These are phyloP conservation scores for Botryotinia convoluta DNA, from an alignment of 2,329 filamentous ascomycete genomes.

Conservation along the genomic window DNA sequence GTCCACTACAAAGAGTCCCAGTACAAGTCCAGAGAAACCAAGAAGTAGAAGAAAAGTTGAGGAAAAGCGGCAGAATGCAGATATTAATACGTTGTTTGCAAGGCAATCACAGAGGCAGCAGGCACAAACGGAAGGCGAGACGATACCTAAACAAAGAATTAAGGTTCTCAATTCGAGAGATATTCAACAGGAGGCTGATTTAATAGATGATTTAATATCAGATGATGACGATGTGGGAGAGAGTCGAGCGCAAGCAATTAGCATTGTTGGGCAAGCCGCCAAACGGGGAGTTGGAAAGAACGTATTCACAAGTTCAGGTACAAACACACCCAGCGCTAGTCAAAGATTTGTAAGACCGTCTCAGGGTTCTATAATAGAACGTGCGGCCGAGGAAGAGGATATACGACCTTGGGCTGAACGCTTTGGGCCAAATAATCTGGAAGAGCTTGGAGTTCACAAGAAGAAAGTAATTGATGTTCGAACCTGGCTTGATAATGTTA, in stretches of 20 bases:
- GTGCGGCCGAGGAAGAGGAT: slow-evolving; percentile 47
- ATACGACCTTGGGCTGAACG: slow-evolving; percentile 81
- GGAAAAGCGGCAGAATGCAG: slow-evolving; percentile 53
- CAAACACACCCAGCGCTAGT: slow-evolving; percentile 40
- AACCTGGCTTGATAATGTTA: slow-evolving; percentile 75
- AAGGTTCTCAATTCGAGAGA: slow-evolving; percentile 42
- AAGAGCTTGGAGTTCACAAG: slow-evolving; percentile 91
- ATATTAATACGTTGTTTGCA: slow-evolving; percentile 59
- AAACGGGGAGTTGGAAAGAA: slow-evolving; percentile 49
- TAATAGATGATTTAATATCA: slow-evolving; percentile 46
- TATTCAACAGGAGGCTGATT: slow-evolving; percentile 51
- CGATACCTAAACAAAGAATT: slow-evolving; percentile 34
- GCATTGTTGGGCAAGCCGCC: slow-evolving; percentile 55
- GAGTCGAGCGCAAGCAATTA: slow-evolving; percentile 48
- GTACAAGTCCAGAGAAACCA: slow-evolving; percentile 47
- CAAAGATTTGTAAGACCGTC: slow-evolving; percentile 53
- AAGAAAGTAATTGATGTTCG: slow-evolving; percentile 87
- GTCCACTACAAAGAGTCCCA: slow-evolving; percentile 38
- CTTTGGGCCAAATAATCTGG: slow-evolving; percentile 70
- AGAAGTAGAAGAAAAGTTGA: slow-evolving; percentile 43
- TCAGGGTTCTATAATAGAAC: slow-evolving; percentile 24
- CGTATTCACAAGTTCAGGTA: slow-evolving; percentile 31
- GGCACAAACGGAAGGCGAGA: slow-evolving; percentile 27
- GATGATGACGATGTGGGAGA: slow-evolving; percentile 58
- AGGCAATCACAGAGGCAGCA: slow-evolving; percentile 54